phyloP scores from a whole-genome alignment of 2,329 filamentous ascomycete genomes.

The Botryosphaeria agaves region DNA sequence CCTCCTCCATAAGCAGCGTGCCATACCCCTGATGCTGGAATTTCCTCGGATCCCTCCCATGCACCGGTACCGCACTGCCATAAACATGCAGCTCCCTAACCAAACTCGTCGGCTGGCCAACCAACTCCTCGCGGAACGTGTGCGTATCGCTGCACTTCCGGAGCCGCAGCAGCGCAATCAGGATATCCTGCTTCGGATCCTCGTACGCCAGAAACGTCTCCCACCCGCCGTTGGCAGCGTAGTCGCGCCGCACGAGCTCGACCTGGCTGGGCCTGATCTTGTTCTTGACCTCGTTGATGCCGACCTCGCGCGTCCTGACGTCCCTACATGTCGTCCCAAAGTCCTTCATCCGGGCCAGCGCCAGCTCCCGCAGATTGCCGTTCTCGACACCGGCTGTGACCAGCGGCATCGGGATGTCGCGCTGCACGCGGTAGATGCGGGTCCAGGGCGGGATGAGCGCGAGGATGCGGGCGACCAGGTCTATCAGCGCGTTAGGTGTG shows the following conservation, averaged over 20 bases:
- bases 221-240: conserved; percentile 91
- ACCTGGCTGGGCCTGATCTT: conserved; percentile 95
- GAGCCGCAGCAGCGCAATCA: conserved; percentile 77
- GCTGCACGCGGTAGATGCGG: conserved; percentile 92
- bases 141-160: conserved; percentile 83
- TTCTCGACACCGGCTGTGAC: conserved; percentile 99
- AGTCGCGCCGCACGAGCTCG: conserved; percentile 85
- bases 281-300: conserved; percentile 97
- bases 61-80: conserved; percentile 90
- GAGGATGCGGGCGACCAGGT: conserved; percentile 89
- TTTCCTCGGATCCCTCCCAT: conserved; percentile 85
- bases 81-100: conserved; percentile 95
- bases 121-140: conserved; percentile 80
- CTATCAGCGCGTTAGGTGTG: conserved; percentile 89
- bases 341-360: conserved; percentile 95
- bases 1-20: conserved; percentile 93
- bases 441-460: conserved; percentile 95
- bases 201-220: conserved; percentile 97
- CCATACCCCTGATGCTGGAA: conserved; percentile 98
- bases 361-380: conserved; percentile 84
- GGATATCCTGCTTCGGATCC: conserved; percentile 94
- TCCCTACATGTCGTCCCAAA: conserved; percentile 95
- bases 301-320: conserved; percentile 88
- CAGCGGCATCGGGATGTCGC: conserved; percentile 98
- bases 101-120: conserved; percentile 72